Evolutionary conservation across 148 eudicot species (phyloP), one percentile per base, ranked within the genome.

Genomic region (Fagopyrum homotropicum): DNA sequence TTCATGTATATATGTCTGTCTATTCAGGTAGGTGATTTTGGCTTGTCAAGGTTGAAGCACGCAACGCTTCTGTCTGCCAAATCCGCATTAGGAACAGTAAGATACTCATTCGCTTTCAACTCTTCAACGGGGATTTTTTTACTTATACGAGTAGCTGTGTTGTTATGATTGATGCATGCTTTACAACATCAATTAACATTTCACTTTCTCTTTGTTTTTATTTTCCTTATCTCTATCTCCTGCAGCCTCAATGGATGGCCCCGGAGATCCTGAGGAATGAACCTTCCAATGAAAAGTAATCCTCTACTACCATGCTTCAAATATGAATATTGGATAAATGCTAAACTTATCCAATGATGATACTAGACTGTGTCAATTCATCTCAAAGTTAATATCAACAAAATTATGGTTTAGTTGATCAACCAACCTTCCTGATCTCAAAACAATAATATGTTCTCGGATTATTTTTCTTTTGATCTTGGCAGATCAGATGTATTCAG

Each of bases 201-300:
- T 29, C 44, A 64, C 40, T 64, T 9, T 59, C 66, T 64, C 45
- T 22, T 63, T 22, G 44, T 22, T 5, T 44, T 16, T 29, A 61
- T 61, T 35, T 64, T 64, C 45, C 5, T 16, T 22, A 16, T 71
- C 73, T 15, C 19, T 22, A 15, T 35, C 30, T 72, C 35, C 29
- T 86, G 86, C 93, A 93, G 96, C 96, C 98, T 79, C 98, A 90
- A 71, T 93, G 98, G 98, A 93, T 89, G 96, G 98, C 98, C 35
- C 98, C 98, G 72, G 96, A 93, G 86, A 89, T 93, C 69, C 90
- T 90, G 61, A 85, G 93, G 70, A 93, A 84, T 77, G 98, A 93
- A 72, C 90, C 84, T 68, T 93, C 90, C 52, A 84, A 90, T 78
- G 92, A 88, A 75, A 88, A 86, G 92, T 88, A 80, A 80, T 76